Base-by-base conservation (phyloP, 1,284 basidiomycete species). In the Hymenochaete sp. region DNA sequence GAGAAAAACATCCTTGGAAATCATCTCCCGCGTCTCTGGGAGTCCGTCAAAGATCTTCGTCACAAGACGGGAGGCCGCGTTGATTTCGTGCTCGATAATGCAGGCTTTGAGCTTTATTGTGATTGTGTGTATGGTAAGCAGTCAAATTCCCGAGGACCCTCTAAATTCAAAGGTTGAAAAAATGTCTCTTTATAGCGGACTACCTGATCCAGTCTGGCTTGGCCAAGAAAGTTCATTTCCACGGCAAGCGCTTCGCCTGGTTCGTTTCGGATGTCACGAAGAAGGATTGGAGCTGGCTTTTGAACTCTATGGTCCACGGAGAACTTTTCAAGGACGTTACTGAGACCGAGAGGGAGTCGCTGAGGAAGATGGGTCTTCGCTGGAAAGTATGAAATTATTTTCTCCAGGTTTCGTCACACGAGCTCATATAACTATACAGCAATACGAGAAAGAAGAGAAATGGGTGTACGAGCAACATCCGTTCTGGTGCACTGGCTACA, bases 401-500 rank as follows among this genome's bases (percentile, higher is more conserved):
- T 10, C 29, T 14, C 10, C 16, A 24, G 16, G 13, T 47, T 31
- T 9, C 14, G 14, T 31, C 28, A 9, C 14, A 10, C 10, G 14
- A 31, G 14, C 14, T 14, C 14, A 14, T 10, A 14, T 31, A 31
- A 31, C 24, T 18, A 2, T 44, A 4, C 49, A 84, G 85, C 77
- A 89, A 77, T 98, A 97, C 62, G 92, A 92, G 64, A 82, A 78
- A 59, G 82, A 95, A 60, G 91, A 91, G 38, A 89, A 83, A 68
- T 96, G 91, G 88, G 76, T 91, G 42, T 98, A 96, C 62, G 91
- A 97, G 63, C 87, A 93, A 64, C 95, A 97, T 57, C 90, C 93
- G 14, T 95, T 93, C 76, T 95, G 91, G 91, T 92, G 88, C 64
- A 88, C 88, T 18, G 89, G 90, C n/a, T 93, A 89, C 67, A 93